These are phyloP conservation scores for Kodamaea ohmeri DNA, from an alignment of 1,139 yeast species.

Conservation along the genomic window DNA sequence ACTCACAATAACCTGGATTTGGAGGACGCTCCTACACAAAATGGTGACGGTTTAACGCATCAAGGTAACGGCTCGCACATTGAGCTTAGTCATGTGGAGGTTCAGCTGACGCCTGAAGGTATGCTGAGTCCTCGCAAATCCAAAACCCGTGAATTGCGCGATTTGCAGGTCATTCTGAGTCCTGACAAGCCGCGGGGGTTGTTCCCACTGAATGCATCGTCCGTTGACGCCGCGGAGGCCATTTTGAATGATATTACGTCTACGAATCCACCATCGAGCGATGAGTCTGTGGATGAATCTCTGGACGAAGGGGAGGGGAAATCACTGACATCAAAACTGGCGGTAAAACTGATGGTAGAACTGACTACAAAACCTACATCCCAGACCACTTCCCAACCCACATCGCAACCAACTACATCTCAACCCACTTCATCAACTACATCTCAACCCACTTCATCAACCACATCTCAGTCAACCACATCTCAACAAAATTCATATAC, in stretches of 20 bases:
- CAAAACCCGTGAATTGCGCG: not conserved
- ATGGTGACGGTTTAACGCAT: too few species aligned
- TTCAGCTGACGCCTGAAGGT: not conserved
- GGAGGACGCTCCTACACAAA: too few species aligned
- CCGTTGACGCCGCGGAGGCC: not conserved
- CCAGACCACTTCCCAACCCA: too few species aligned
- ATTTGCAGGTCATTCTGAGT: constrained; percentile 1
- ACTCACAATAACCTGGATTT: constrained; percentile 3
- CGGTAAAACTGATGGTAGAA: not conserved
- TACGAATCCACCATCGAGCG: not conserved
- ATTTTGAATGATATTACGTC: constrained; percentile 1
- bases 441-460: too few species aligned
- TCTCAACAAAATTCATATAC: too few species aligned
- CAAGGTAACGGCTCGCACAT: too few species aligned
- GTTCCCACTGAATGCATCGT: not conserved
- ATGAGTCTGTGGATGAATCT: not conserved
- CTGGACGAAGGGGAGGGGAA: constrained; percentile 1
- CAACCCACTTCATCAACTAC: too few species aligned
- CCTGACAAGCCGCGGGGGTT: not conserved
- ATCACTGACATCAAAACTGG: not conserved
- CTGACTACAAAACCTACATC: too few species aligned
- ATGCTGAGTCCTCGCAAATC: constrained; percentile 1
- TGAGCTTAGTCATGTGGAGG: not conserved
- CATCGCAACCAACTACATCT: too few species aligned
- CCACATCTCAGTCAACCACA: too few species aligned